Conservation (phyloP, 108 stramenopile genomes). For the Skeletonema tropicum region DNA sequence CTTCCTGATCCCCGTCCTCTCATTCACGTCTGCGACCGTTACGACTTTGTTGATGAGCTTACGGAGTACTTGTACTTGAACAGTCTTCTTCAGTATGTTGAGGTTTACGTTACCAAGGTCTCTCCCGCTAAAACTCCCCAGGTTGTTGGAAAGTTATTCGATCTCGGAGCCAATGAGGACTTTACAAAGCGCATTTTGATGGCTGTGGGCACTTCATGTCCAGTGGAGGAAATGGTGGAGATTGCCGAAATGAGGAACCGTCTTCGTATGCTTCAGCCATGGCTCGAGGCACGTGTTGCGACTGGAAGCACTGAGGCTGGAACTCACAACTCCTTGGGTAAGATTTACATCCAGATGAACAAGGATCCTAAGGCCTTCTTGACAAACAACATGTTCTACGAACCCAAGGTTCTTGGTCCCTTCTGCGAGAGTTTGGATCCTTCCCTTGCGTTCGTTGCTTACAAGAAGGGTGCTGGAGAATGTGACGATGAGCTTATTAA, state of each 20-base stretch:
- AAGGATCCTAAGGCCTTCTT: slow-evolving; percentile 98
- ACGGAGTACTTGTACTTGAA: slow-evolving; percentile 99
- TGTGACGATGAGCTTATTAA: slow-evolving; percentile 99
- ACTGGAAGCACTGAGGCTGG: slow-evolving; percentile 99
- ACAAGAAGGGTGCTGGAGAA: slow-evolving; percentile 97
- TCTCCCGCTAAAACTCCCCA: slow-evolving; percentile 97
- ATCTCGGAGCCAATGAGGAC: slow-evolving; percentile 96
- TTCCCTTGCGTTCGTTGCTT: slow-evolving; percentile 97
- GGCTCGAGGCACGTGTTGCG: slow-evolving; percentile 99
- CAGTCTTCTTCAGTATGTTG: slow-evolving; percentile 98
- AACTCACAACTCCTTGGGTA: slow-evolving; percentile 99
- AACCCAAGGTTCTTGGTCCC: slow-evolving; percentile 97
- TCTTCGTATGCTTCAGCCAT: slow-evolving; percentile 95
- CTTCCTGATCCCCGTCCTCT: slow-evolving; percentile 99
- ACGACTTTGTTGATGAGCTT: slow-evolving; percentile 98
- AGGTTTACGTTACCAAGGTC: slow-evolving; percentile 99
- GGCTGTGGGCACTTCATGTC: slow-evolving; percentile 98
- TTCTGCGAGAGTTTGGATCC: slow-evolving; percentile 99
- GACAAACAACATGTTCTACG: slow-evolving; percentile 99
- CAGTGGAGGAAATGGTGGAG: slow-evolving; percentile 98
- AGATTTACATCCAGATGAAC: slow-evolving; percentile 99
- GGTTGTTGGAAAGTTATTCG: slow-evolving; percentile 99
- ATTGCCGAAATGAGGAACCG: slow-evolving; percentile 96
- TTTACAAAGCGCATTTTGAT: slow-evolving; percentile 98
- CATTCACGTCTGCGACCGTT: slow-evolving; percentile 99